Evolutionary conservation across 2,329 filamentous ascomycete species (phyloP), one percentile per base, ranked within the genome.

Genomic region (Phialophora verrucosa): DNA sequence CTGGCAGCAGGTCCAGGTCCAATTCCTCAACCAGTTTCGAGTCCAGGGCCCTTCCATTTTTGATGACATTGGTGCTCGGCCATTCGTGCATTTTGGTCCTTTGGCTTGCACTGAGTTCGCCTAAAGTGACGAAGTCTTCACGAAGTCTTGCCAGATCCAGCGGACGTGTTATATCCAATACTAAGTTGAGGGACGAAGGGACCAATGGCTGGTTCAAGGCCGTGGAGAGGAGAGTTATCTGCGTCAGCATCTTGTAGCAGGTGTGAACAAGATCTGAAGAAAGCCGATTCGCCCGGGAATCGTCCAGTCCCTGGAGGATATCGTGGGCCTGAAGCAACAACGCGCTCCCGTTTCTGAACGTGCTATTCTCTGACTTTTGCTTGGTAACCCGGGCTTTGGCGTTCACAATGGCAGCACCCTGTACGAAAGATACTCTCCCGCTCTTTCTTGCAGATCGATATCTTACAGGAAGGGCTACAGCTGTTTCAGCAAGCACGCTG

Each of bases 401-500:
- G 20, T 35, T 29, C 6, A 32, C 10, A 23, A 27, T 25, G 11
- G 57, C 17, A 23, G 62, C 38, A 35, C 11, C 23, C 35, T 67
- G 71, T 7, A 73, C 59, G 42, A 73, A 69, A 3, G 71, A 72
- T 12, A 73, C 59, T 47, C 70, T 67, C 7, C 70, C 69, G 54
- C 67, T 70, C 80, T 80, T 44, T 94, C 82, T 0, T 91, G 88
- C 1, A 71, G 65, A 67, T 78, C 75, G 69, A 76, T 74, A 27
- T 81, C 80, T 31, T 94, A 82, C 70, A 0, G 93, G 89, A 0
- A 93, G 92, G 0, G 93, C 96, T 29, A 97, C 88, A 0, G 93
- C 97, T 0, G 95, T 97, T 73, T 99, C 95, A 54, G 94, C 91
- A 17, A 98, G 85, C 10, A 94, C 91, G 20, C 92, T 96, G 76